phyloP scores from a whole-genome alignment of 2,329 filamentous ascomycete species.

The Ophiocordyceps unilateralis region DNA sequence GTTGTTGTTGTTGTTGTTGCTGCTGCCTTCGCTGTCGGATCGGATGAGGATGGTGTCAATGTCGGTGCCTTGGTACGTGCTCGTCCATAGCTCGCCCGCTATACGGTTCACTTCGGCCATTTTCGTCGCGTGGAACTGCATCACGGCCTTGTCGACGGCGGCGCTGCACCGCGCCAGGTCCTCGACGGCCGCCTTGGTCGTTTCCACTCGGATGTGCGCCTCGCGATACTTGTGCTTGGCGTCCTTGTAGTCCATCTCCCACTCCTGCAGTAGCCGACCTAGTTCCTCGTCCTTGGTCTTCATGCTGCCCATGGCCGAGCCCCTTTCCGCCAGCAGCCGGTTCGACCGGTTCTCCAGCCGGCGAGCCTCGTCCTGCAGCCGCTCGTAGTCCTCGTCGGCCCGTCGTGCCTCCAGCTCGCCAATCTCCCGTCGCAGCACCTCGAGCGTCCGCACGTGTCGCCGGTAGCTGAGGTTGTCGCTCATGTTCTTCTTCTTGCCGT shows the following conservation, averaged over 20 bases:
- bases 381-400: slow-evolving; percentile 65
- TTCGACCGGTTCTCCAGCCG: slow-evolving; percentile 51
- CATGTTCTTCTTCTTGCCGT: slow-evolving; percentile 73
- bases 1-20: no score
- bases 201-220: slow-evolving; percentile 75
- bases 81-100: slow-evolving; percentile 90
- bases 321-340: slow-evolving; percentile 53
- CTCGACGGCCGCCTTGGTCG: slow-evolving; percentile 82
- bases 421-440: slow-evolving; percentile 53
- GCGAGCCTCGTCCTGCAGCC: slow-evolving; percentile 52
- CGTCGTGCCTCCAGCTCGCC: slow-evolving; percentile 58
- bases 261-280: slow-evolving; percentile 55
- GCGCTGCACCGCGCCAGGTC: slow-evolving; percentile 69
- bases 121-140: slow-evolving; percentile 90
- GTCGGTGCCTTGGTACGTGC: slow-evolving; percentile 91
- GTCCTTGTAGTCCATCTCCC: slow-evolving; percentile 72
- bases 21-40: slow-evolving; percentile 85
- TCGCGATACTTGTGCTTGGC: slow-evolving; percentile 69
- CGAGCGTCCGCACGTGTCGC: slow-evolving; percentile 51
- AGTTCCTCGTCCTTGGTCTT: slow-evolving; percentile 75
- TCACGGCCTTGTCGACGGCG: slow-evolving; percentile 88
- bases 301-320: slow-evolving; percentile 59
- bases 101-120: slow-evolving; percentile 98
- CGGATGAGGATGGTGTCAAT: slow-evolving; percentile 93
- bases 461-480: slow-evolving; percentile 78